phyloP scores from a whole-genome alignment of 768 basidiomycete species.

The Sutorius australiensis region DNA sequence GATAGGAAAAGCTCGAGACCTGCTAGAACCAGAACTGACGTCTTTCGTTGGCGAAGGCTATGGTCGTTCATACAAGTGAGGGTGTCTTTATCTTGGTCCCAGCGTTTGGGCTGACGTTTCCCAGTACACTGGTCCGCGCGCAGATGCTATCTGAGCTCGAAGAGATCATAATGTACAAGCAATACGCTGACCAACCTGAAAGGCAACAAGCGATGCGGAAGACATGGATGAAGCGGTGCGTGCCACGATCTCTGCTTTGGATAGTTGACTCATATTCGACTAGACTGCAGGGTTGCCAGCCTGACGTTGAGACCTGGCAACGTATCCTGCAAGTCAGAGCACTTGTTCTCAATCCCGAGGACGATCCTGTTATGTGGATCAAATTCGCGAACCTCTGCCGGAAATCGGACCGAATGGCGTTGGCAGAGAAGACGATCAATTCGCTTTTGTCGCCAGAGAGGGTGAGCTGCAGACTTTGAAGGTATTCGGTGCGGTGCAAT shows the following conservation, averaged over 20 bases:
- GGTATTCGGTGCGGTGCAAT: not conserved
- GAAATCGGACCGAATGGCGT: conserved; percentile 87
- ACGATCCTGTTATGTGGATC: conserved; percentile 98
- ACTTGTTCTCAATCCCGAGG: conserved; percentile 86
- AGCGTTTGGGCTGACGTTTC: conserved; percentile 10
- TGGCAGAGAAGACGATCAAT: conserved; percentile 96
- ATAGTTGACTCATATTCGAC: not conserved
- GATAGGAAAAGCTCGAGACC: conserved; percentile 89
- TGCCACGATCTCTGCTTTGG: not conserved
- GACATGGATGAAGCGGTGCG: conserved; percentile 96
- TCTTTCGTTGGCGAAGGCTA: conserved; percentile 94
- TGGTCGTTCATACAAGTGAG: conserved; percentile 94
- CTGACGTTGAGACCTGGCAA: conserved; percentile 99
- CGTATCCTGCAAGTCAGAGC: conserved; percentile 94
- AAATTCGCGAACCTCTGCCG: conserved; percentile 98
- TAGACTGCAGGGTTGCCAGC: conserved; percentile 92
- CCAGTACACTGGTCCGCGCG: conserved; percentile 90
- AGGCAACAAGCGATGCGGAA: conserved; percentile 86
- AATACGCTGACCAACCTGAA: conserved; percentile 89
- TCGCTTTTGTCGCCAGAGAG: conserved; percentile 78
- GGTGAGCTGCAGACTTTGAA: conserved; percentile 33
- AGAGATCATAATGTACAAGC: conserved; percentile 95
- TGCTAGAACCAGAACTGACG: conserved; percentile 86
- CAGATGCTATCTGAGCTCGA: conserved; percentile 98
- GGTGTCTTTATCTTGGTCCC: conserved; percentile 6